phyloP scores from a whole-genome alignment of 257 asterid species.

The Misopates orontium region DNA sequence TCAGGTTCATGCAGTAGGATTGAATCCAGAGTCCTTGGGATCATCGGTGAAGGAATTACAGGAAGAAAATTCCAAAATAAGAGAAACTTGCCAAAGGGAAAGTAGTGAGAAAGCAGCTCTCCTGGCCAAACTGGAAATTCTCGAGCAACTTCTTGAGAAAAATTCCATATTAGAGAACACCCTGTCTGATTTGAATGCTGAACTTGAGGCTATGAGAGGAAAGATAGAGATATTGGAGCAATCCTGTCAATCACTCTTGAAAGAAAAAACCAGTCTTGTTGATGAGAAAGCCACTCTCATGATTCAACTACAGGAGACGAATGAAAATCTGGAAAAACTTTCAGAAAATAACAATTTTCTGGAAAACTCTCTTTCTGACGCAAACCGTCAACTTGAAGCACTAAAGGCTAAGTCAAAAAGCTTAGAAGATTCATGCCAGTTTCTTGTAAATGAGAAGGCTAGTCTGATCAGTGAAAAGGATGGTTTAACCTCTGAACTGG shows the following conservation, averaged over 20 bases:
- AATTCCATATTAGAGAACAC: constrained; percentile 79
- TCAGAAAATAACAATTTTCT: constrained; percentile 68
- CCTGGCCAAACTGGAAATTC: constrained; percentile 59
- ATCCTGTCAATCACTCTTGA: constrained; percentile 58
- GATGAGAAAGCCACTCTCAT: constrained; percentile 60
- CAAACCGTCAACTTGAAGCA: constrained; percentile 64
- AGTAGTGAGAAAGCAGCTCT: constrained; percentile 66
- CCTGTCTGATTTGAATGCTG: constrained; percentile 77
- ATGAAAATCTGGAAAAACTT: constrained; percentile 60
- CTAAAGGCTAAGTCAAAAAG: constrained; percentile 59
- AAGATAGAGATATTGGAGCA: constrained; percentile 65
- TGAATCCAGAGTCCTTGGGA: no score
- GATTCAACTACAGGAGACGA: constrained; percentile 55
- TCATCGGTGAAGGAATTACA: constrained; percentile 21
- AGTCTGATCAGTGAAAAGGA: constrained; percentile 61
- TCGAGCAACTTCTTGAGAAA: constrained; percentile 88
- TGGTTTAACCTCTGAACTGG: constrained; percentile 57
- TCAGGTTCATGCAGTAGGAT: no score
- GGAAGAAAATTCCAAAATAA: constrained; percentile 55
- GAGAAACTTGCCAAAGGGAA: constrained; percentile 58
- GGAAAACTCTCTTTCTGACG: constrained; percentile 60
- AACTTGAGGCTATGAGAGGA: constrained; percentile 73
- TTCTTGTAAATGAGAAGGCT: constrained; percentile 72
- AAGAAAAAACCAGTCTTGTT: constrained; percentile 64
- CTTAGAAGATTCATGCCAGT: constrained; percentile 72